Percentiles rank a stretch among this genome's conserved stretches.
These are phyloP conservation scores for Nadsonia starkeyi-henricii DNA, from an alignment of 1,139 yeast species.

Conservation along the genomic window DNA sequence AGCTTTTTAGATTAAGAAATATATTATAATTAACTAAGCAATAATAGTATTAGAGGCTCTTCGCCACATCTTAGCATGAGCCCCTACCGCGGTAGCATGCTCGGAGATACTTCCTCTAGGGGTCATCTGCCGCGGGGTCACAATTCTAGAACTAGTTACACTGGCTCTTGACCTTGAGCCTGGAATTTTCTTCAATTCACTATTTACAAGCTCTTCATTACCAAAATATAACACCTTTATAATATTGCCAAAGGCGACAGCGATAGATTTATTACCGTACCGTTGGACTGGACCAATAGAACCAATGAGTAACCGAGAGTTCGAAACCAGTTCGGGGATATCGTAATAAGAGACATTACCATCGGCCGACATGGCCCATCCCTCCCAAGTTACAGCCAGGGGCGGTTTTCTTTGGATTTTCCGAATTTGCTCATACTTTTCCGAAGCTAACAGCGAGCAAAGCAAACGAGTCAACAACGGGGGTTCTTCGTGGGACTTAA, in stretches of 20 bases:
- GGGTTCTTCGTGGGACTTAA: too few relatives aligned
- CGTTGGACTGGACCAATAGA: constrained; percentile 41
- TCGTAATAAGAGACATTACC: constrained; percentile 49
- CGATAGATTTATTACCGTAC: constrained; percentile 67
- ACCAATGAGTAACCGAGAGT: constrained; percentile 28
- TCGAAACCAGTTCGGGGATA: constrained; percentile 32
- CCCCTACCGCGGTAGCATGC: too few relatives aligned
- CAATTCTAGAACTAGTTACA: too few relatives aligned
- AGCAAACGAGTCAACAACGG: too few relatives aligned
- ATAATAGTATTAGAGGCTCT: too few relatives aligned
- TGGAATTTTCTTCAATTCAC: too few relatives aligned
- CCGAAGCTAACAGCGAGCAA: too few relatives aligned
- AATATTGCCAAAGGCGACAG: constrained; percentile 57
- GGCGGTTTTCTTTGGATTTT: constrained; percentile 14
- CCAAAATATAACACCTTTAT: constrained; percentile 65
- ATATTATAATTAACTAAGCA: neutral
- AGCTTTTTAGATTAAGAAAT: neutral
- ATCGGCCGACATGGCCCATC: constrained; percentile 57
- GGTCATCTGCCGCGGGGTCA: too few relatives aligned
- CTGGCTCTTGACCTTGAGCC: too few relatives aligned
- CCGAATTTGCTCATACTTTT: too few relatives aligned
- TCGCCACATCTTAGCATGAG: too few relatives aligned
- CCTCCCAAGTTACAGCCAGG: constrained; percentile 45
- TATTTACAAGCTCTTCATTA: constrained; percentile 27
- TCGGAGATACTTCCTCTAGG: too few relatives aligned